These are phyloP conservation scores for Friedmanniomyces endolithicus DNA, from an alignment of 495 filamentous ascomycete species.

Conservation along the genomic window DNA sequence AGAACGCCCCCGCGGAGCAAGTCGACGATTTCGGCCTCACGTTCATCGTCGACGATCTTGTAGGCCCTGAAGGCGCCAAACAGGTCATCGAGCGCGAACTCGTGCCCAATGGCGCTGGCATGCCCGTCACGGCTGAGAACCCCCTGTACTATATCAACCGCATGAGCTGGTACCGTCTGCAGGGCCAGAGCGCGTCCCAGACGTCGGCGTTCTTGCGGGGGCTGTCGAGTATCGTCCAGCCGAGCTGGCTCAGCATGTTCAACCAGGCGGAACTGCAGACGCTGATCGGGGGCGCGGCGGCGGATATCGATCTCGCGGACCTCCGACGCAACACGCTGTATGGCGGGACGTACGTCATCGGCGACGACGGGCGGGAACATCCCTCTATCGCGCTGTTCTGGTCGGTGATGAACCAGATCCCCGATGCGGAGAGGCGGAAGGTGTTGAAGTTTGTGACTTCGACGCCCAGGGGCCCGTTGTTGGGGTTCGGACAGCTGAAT, in stretches of 20 bases:
- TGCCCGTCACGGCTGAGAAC: slow-evolving; percentile 80
- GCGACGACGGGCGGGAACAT: slow-evolving; percentile 78
- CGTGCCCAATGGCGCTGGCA: slow-evolving; percentile 59
- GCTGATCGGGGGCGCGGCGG: slow-evolving; percentile 72
- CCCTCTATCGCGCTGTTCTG: slow-evolving; percentile 78
- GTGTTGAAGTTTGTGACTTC: slow-evolving; percentile 94
- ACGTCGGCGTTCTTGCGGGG: slow-evolving; percentile 80
- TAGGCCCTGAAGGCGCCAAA: slow-evolving; percentile 31
- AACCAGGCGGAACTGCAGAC: slow-evolving; percentile 91
- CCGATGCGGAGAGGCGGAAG: slow-evolving; percentile 62
- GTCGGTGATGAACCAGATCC: slow-evolving; percentile 68
- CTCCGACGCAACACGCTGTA: slow-evolving; percentile 77
- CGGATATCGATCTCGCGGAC: slow-evolving; percentile 78
- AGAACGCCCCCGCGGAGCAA: slow-evolving; percentile 67
- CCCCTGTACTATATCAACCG: slow-evolving; percentile 86
- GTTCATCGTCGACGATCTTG: slow-evolving; percentile 76
- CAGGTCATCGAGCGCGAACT: slow-evolving; percentile 59
- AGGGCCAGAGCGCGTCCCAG: slow-evolving; percentile 61
- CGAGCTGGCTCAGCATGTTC: slow-evolving; percentile 94
- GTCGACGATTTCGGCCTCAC: slow-evolving; percentile 72
- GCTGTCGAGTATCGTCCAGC: slow-evolving; percentile 76
- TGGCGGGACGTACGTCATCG: slow-evolving; percentile 73
- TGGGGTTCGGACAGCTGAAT: slow-evolving; percentile 78
- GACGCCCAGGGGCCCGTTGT: slow-evolving; percentile 78
- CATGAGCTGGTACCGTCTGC: slow-evolving; percentile 74